Conservation (phyloP, 148 eudicot species). For the Talinum fruticosum region DNA sequence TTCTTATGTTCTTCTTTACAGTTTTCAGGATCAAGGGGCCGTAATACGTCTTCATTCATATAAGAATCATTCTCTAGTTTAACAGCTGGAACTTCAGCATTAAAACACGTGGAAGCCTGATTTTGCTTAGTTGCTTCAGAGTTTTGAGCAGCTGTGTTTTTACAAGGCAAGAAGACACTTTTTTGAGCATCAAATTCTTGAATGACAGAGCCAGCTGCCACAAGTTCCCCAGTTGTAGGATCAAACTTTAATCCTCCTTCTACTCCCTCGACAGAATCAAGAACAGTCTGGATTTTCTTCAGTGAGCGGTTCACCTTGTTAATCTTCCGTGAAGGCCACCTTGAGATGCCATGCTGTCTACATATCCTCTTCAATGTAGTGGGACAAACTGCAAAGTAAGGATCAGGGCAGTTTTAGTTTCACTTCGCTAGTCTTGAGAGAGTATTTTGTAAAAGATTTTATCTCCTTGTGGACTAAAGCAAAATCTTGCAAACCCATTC, state of each 20-base stretch:
- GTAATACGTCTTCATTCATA: constrained; percentile 20
- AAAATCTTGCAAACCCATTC: background rate
- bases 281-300: constrained; percentile 73
- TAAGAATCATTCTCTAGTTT: constrained; percentile 45
- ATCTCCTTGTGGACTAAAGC: background rate
- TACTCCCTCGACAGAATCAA: constrained; percentile 83
- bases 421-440: background rate
- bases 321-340: constrained; percentile 98
- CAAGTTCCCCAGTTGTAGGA: constrained; percentile 61
- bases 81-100: constrained; percentile 29
- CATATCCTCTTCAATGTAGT: constrained; percentile 96
- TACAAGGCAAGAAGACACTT: constrained; percentile 23
- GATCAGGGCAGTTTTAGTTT: background rate
- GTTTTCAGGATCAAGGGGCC: constrained; percentile 11
- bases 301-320: constrained; percentile 92
- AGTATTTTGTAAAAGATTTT: background rate
- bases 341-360: constrained; percentile 86
- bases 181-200: constrained; percentile 40
- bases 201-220: constrained; percentile 46
- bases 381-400: constrained; percentile 71
- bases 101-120: constrained; percentile 12
- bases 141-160: constrained; percentile 10
- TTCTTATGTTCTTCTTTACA: constrained; percentile 17
- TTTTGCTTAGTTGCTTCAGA: constrained; percentile 21
- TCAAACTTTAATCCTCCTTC: constrained; percentile 86